Conservation (phyloP, 805 yeast species). For the Metschnikowia gelsemii region DNA sequence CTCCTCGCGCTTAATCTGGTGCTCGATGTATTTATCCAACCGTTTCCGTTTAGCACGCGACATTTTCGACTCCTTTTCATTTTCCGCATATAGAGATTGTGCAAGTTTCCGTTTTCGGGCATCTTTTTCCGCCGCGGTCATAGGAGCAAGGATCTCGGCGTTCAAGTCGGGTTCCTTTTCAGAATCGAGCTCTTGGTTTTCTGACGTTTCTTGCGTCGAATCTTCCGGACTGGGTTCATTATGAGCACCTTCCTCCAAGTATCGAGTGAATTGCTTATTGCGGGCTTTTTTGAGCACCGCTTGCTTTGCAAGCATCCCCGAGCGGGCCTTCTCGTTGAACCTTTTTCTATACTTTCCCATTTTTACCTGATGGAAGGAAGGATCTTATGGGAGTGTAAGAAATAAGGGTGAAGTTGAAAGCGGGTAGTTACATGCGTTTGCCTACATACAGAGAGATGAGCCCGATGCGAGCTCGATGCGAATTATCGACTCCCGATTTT, state of each 20-base stretch:
- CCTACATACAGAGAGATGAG: constrained; percentile 13
- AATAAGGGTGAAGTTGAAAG: too few species aligned
- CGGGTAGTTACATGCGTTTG: too few species aligned
- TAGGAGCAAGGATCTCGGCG: constrained; percentile 59
- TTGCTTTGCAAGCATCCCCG: constrained; percentile 81
- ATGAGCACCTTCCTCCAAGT: constrained; percentile 25
- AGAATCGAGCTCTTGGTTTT: constrained; percentile 3
- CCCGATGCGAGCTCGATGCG: too few species aligned
- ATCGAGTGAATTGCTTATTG: constrained; percentile 64
- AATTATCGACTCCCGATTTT: not conserved
- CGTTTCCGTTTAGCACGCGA: constrained; percentile 72
- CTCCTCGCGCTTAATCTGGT: constrained; percentile 85
- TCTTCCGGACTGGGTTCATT: constrained; percentile 4
- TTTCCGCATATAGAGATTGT: constrained; percentile 56
- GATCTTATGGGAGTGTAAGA: not conserved
- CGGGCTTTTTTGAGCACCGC: constrained; percentile 64
- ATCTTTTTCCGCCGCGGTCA: constrained; percentile 60
- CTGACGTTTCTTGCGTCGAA: not conserved
- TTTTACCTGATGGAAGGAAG: not conserved
- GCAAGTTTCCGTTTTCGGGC: constrained; percentile 64
- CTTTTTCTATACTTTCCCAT: constrained; percentile 85
- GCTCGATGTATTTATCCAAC: constrained; percentile 88
- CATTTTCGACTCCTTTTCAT: constrained; percentile 59
- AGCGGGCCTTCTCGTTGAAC: constrained; percentile 80
- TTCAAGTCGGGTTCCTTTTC: constrained; percentile 46